Conservation (phyloP, 2,329 filamentous ascomycete genomes). For the Pyrenochaeta sp. region DNA sequence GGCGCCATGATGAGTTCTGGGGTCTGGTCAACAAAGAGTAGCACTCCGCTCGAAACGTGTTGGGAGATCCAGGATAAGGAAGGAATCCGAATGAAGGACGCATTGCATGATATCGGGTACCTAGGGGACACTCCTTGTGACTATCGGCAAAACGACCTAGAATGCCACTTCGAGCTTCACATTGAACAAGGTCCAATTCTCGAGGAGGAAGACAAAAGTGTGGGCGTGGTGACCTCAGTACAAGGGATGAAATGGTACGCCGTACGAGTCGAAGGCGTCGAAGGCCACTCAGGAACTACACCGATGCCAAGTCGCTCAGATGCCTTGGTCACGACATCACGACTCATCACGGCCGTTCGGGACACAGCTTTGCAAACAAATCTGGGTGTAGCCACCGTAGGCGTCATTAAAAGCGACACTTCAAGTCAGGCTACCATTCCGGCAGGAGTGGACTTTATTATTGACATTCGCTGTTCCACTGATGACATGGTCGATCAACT, state of each 20-base stretch:
- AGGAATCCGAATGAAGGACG: slow-evolving; percentile 56
- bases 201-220: slow-evolving; percentile 64
- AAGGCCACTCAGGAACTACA: slow-evolving; percentile 67
- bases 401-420: slow-evolving; percentile 37
- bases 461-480: slow-evolving; percentile 38
- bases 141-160: slow-evolving; percentile 67
- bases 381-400: slow-evolving; percentile 37
- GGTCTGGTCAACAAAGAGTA: slow-evolving; percentile 70
- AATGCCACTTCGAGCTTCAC: slow-evolving; percentile 80
- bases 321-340: slow-evolving; percentile 36
- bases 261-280: slow-evolving; percentile 39
- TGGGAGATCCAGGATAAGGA: slow-evolving; percentile 55
- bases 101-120: slow-evolving; percentile 42
- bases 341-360: slow-evolving; percentile 33
- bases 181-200: slow-evolving; percentile 83
- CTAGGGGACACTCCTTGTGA: slow-evolving; percentile 56
- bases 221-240: slow-evolving; percentile 74
- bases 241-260: slow-evolving; percentile 75
- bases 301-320: slow-evolving; percentile 66
- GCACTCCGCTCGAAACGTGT: slow-evolving; percentile 37
- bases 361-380: slow-evolving; percentile 26
- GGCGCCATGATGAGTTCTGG: slow-evolving; percentile 76
- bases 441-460: slow-evolving; percentile 35
- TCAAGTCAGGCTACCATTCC: slow-evolving; percentile 39
- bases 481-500: slow-evolving; percentile 36